Evolutionary conservation across 176 grass and related monocot genomes (phyloP).

Genomic region (Pontederia paniculata): DNA sequence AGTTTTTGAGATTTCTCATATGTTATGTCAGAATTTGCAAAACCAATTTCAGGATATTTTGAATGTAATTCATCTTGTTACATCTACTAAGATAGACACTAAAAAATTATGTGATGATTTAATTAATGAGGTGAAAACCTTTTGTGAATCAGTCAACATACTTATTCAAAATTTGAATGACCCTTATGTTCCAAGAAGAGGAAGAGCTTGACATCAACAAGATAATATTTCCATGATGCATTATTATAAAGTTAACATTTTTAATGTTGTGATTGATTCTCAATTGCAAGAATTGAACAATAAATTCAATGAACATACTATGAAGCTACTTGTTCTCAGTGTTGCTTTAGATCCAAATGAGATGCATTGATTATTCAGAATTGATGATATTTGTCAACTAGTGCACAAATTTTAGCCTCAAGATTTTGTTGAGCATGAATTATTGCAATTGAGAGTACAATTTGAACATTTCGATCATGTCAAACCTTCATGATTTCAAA

Average conservation of each 20-base stretch:
- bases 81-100: neutral
- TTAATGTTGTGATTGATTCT: slow-evolving; percentile 4
- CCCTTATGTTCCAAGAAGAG: slow-evolving; percentile 6
- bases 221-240: neutral
- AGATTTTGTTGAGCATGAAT: slow-evolving; percentile 12
- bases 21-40: neutral
- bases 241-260: slow-evolving; percentile 10
- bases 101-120: slow-evolving; percentile 1
- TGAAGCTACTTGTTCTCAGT: slow-evolving; percentile 4
- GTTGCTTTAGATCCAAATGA: neutral
- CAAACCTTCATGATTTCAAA: too few relatives aligned
- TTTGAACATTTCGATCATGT: slow-evolving; percentile 9
- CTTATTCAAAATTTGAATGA: slow-evolving; percentile 8
- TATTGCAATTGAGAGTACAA: neutral
- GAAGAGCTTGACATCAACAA: slow-evolving; percentile 2
- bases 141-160: neutral
- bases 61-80: neutral
- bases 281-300: slow-evolving; percentile 1
- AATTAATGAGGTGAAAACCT: neutral
- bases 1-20: neutral
- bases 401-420: neutral
- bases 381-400: neutral
- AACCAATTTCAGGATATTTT: neutral
- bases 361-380: neutral
- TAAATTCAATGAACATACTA: slow-evolving; percentile 6